A percentile compares a stretch with the other conserved stretches of the same genome.
Conservation (phyloP, 2,329 filamentous ascomycete species). For the Colletotrichum sp. region DNA sequence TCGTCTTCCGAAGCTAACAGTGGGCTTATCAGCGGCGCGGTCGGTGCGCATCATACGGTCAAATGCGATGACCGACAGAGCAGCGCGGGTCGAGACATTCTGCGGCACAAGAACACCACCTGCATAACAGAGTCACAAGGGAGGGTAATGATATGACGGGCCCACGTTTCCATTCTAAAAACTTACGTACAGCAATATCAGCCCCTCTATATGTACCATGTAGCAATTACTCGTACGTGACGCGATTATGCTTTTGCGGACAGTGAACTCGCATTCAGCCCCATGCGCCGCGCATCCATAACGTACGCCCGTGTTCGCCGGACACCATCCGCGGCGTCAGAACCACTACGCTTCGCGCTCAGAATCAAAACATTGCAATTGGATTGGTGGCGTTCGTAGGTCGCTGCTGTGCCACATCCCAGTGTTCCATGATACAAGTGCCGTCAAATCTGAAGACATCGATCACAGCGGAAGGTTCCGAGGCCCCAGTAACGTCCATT, state of each 20-base stretch:
- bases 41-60: too few species aligned
- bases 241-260: not conserved
- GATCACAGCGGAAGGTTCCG: not conserved
- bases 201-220: not conserved
- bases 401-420: constrained; percentile 12
- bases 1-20: too few species aligned
- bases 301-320: not conserved
- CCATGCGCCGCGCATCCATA: not conserved
- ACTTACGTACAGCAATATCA: not conserved
- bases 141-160: not conserved
- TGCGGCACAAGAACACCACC: too few species aligned
- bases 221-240: not conserved
- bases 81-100: too few species aligned
- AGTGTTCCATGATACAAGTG: constrained; percentile 14
- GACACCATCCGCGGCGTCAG: not conserved
- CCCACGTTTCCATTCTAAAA: not conserved
- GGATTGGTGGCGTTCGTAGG: constrained; percentile 10
- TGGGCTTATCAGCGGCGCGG: too few species aligned
- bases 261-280: not conserved
- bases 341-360: not conserved
- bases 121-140: not conserved
- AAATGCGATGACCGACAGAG: too few species aligned
- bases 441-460: constrained; percentile 1
- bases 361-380: not conserved
- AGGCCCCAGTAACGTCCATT: not conserved